phyloP scores from a whole-genome alignment of 352 stramenopile genomes.

The Peronospora belbahrii region DNA sequence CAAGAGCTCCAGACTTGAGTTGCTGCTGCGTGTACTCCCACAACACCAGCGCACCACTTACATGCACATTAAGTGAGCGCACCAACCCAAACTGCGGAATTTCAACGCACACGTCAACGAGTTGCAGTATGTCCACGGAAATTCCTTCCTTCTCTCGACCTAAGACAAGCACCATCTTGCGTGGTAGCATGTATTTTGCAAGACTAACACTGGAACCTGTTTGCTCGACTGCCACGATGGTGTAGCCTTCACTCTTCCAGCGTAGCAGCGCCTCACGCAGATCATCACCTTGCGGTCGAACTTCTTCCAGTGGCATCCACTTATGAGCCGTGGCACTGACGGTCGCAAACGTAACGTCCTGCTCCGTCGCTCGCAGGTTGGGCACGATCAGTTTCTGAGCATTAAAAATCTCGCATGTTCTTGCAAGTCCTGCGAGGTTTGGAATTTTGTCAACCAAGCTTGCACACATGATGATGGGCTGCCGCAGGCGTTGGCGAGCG shows the following conservation, averaged over 20 bases:
- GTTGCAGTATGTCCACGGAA: slow-evolving; percentile 90
- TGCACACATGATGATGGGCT: slow-evolving; percentile 72
- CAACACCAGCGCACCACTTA: slow-evolving; percentile 91
- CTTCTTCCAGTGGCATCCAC: slow-evolving; percentile 94
- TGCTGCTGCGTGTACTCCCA: slow-evolving; percentile 95
- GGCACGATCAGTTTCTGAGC: slow-evolving; percentile 85
- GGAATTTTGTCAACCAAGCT: slow-evolving; percentile 92
- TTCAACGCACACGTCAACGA: slow-evolving; percentile 94
- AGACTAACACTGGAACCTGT: slow-evolving; percentile 89
- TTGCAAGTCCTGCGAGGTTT: slow-evolving; percentile 90
- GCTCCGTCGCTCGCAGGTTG: slow-evolving; percentile 59
- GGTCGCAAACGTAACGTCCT: slow-evolving; percentile 87
- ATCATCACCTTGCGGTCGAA: slow-evolving; percentile 39
- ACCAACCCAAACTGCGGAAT: slow-evolving; percentile 97
- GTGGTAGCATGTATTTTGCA: slow-evolving; percentile 73
- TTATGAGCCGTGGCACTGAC: slow-evolving; percentile 91
- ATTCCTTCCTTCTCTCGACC: slow-evolving; percentile 96
- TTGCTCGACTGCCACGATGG: slow-evolving; percentile 92
- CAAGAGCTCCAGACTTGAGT: slow-evolving; percentile 22
- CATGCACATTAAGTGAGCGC: slow-evolving; percentile 96
- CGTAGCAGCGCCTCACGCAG: slow-evolving; percentile 30
- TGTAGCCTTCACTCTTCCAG: slow-evolving; percentile 85
- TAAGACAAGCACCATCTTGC: slow-evolving; percentile 91
- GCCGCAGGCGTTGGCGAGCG: slow-evolving; percentile 36
- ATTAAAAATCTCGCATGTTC: slow-evolving; percentile 94